These are phyloP conservation scores for Nicotiana attenuata DNA, from an alignment of 257 asterid species.

Conservation along the genomic window DNA sequence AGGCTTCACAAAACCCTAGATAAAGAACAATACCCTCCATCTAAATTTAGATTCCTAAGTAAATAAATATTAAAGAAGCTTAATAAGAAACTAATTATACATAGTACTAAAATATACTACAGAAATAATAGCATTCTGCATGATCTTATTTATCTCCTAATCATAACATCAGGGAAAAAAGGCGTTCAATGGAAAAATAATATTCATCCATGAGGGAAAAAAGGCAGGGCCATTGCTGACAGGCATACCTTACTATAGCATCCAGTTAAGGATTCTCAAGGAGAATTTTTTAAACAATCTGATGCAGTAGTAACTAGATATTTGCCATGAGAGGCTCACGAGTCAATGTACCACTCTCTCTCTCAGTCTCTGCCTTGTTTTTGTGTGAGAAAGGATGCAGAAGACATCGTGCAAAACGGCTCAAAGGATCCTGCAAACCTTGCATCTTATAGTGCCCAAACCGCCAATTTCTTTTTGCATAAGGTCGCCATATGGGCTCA, in stretches of 20 bases:
- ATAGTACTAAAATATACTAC: not conserved
- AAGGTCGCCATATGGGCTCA: conserved; percentile 57
- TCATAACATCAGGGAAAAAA: not conserved
- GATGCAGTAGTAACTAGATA: not conserved
- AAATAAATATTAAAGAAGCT: not conserved
- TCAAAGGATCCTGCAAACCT: conserved; percentile 87
- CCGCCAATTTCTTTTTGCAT: conserved; percentile 71
- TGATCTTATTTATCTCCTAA: not conserved
- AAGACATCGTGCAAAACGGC: conserved; percentile 54
- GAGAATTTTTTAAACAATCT: not conserved
- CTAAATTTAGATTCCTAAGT: not conserved
- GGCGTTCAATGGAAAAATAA: too few species aligned
- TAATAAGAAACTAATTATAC: not conserved
- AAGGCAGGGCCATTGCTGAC: not conserved
- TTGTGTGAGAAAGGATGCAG: conserved; percentile 38
- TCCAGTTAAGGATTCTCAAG: conserved; percentile 3
- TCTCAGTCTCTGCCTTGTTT: conserved; percentile 32
- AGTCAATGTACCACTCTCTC: conserved; percentile 38
- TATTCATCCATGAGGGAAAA: too few species aligned
- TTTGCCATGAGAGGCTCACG: conserved; percentile 40
- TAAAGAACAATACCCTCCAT: not conserved
- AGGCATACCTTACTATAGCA: not conserved
- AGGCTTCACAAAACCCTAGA: not conserved
- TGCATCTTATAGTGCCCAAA: conserved; percentile 92
- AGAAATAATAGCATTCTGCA: not conserved